These are phyloP conservation scores for Trichoderma koningii DNA, from an alignment of 2,329 filamentous ascomycete species.

Conservation along the genomic window DNA sequence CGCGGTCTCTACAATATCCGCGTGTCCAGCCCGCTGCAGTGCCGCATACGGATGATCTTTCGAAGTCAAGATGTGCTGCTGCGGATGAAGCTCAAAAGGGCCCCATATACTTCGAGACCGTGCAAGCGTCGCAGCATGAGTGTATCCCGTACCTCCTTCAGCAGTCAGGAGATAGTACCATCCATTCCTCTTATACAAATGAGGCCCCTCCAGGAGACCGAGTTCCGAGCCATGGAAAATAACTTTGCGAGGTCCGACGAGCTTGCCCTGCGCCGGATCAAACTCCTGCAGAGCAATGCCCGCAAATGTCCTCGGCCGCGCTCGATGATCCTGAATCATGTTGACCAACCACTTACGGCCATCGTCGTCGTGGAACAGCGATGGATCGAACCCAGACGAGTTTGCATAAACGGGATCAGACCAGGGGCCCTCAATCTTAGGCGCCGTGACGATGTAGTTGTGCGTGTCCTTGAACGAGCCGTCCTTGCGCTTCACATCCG, in stretches of 20 bases:
- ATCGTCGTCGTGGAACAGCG: conserved; percentile 59
- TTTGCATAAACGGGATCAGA: conserved; percentile 62
- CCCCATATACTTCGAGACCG: conserved; percentile 57
- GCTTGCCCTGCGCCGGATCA: conserved; percentile 49
- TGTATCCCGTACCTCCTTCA: conserved; percentile 62
- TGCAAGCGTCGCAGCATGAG: conserved; percentile 63
- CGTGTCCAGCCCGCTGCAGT: conserved; percentile 56
- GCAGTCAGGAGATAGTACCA: conserved; percentile 63
- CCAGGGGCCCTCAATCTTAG: conserved; percentile 60
- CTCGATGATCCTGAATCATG: conserved; percentile 58
- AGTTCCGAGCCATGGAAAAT: conserved; percentile 59
- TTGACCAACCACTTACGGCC: conserved; percentile 60
- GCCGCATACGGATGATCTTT: conserved; percentile 52
- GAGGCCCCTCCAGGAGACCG: conserved; percentile 57
- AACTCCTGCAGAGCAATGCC: conserved; percentile 63
- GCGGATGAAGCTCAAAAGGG: conserved; percentile 62
- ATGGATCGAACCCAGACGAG: conserved; percentile 64
- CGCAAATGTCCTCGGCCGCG: conserved; percentile 52
- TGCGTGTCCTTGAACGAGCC: conserved; percentile 65
- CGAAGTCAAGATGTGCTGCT: conserved; percentile 58
- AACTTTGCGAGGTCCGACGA: conserved; percentile 58
- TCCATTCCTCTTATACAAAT: conserved; percentile 59
- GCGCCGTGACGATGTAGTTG: conserved; percentile 62
- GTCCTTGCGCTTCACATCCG: conserved; percentile 67
- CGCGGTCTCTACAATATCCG: conserved; percentile 56